Conservation (phyloP, 805 yeast species). For the Starmerella lactis-condensi region DNA sequence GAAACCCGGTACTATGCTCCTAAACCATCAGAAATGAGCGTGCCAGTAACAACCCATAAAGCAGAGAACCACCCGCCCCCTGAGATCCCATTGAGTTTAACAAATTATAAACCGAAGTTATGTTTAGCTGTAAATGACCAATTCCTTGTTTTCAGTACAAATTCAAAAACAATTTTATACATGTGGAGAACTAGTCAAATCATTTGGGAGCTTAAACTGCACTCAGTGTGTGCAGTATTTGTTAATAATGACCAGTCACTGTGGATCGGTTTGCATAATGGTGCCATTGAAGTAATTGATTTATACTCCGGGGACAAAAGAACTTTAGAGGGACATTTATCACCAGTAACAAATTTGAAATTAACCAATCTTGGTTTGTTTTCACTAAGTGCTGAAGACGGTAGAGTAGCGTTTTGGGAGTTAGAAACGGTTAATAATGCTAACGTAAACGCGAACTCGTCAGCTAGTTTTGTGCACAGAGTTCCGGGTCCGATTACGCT, state of each 20-base stretch:
- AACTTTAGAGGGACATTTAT: constrained; percentile 5
- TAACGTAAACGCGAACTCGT: too few species aligned
- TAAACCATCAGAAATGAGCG: constrained; percentile 2
- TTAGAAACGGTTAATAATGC: too few species aligned
- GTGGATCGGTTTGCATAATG: constrained; percentile 8
- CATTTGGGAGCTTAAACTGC: constrained; percentile 9
- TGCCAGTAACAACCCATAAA: constrained; percentile 6
- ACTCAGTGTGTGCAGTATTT: constrained; percentile 4
- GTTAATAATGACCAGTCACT: constrained; percentile 3
- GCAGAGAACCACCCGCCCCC: constrained; percentile 10
- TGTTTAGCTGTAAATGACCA: constrained; percentile 8
- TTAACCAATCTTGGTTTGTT: constrained; percentile 3
- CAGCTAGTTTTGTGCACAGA: too few species aligned
- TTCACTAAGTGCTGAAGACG: constrained; percentile 23
- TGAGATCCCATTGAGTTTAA: constrained; percentile 6
- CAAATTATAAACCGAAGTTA: constrained; percentile 1
- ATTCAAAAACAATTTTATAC: constrained; percentile 6
- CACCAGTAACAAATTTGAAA: constrained; percentile 7
- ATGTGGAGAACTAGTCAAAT: constrained; percentile 8
- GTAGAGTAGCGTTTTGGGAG: constrained; percentile 24
- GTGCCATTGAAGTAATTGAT: constrained; percentile 3
- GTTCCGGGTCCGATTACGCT: too few species aligned
- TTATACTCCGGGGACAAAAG: constrained; percentile 1
- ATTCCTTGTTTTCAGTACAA: constrained; percentile 5
- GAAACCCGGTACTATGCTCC: constrained; percentile 7